Evolutionary conservation across 768 basidiomycete species (phyloP).

Genomic region (Mycena kentingensis): DNA sequence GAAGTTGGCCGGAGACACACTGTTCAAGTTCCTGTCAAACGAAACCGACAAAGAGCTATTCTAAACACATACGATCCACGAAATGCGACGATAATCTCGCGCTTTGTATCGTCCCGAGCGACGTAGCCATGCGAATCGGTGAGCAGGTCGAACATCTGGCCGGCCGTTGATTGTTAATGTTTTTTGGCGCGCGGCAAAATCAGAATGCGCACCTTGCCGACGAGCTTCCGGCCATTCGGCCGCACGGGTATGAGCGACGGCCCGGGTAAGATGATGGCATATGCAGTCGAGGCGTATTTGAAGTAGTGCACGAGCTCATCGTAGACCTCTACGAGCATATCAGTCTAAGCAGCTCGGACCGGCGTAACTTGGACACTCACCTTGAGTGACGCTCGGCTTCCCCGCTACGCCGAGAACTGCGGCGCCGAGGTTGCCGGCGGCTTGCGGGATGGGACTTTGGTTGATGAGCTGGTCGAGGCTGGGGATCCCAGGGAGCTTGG

Average conservation of each 20-base stretch:
- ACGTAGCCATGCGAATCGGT: slow-evolving; percentile 47
- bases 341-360: not conserved
- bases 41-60: slow-evolving; percentile 13
- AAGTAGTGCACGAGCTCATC: slow-evolving; percentile 38
- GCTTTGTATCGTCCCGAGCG: slow-evolving; percentile 42
- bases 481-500: not conserved
- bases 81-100: slow-evolving; percentile 45
- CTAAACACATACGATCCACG: slow-evolving; percentile 38
- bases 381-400: slow-evolving; percentile 15
- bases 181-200: no score
- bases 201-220: slow-evolving; percentile 24
- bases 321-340: slow-evolving; percentile 24
- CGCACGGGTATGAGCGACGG: slow-evolving; percentile 18
- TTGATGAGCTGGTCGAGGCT: slow-evolving; percentile 22
- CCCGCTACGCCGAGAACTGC: slow-evolving; percentile 16
- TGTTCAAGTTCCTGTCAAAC: not conserved
- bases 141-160: slow-evolving; percentile 38
- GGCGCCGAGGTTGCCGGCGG: slow-evolving; percentile 9
- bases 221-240: slow-evolving; percentile 28
- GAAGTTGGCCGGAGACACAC: slow-evolving; percentile 11
- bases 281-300: slow-evolving; percentile 38
- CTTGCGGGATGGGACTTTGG: slow-evolving; percentile 17
- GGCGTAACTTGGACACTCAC: not conserved
- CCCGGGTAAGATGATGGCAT: slow-evolving; percentile 26
- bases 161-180: slow-evolving; percentile 3